phyloP scores from a whole-genome alignment of 2,329 filamentous ascomycete species.

The Penicillium sumatraense region DNA sequence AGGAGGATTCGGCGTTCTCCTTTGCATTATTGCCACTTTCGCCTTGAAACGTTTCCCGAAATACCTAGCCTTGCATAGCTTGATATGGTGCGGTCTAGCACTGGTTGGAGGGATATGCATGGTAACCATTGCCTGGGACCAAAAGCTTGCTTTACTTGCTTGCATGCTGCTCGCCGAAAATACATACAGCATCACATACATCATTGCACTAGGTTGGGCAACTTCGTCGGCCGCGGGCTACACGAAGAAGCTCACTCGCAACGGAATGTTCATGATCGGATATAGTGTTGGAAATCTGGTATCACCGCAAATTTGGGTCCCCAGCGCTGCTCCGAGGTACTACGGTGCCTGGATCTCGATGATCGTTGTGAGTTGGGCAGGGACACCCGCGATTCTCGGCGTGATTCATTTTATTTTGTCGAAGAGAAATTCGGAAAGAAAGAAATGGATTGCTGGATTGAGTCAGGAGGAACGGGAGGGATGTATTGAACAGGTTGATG shows the following conservation, averaged over 20 bases:
- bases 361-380: conserved; percentile 41
- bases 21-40: conserved; percentile 39
- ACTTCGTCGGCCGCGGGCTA: conserved; percentile 37
- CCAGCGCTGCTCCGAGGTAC: conserved; percentile 33
- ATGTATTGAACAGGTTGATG: conserved; percentile 36
- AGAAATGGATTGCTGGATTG: conserved; percentile 1
- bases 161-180: conserved; percentile 36
- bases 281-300: conserved; percentile 31
- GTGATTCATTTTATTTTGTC: conserved; percentile 40
- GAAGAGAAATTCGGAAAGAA: conserved; percentile 3
- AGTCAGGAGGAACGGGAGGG: conserved; percentile 5
- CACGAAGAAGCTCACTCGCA: conserved; percentile 39
- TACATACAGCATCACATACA: conserved; percentile 42
- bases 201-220: conserved; percentile 44
- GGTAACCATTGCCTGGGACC: conserved; percentile 35
- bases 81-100: conserved; percentile 38
- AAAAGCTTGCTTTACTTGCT: conserved; percentile 35
- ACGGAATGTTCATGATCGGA: conserved; percentile 34
- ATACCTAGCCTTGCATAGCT: conserved; percentile 35
- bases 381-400: conserved; percentile 40
- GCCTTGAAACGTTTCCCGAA: conserved; percentile 36
- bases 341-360: conserved; percentile 38
- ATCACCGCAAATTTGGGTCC: conserved; percentile 37
- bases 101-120: conserved; percentile 34
- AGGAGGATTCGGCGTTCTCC: conserved; percentile 39